Percentiles rank a stretch among this genome's conserved stretches.
These are phyloP conservation scores for Cicer pinnatifidum DNA, from an alignment of 306 rosid genomes.

Conservation along the genomic window DNA sequence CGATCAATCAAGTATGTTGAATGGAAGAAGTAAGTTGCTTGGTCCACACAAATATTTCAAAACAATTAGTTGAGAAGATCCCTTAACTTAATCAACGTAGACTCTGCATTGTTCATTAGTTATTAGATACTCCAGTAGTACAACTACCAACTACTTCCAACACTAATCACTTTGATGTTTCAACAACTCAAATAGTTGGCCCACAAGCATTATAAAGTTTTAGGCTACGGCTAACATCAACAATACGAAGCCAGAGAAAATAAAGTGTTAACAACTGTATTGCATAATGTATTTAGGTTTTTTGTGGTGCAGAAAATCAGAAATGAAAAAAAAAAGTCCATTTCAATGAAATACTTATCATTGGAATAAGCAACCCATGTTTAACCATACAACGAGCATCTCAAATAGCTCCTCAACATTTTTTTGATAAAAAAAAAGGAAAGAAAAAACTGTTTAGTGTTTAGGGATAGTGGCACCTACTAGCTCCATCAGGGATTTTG, in stretches of 20 bases:
- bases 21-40: slow-evolving; percentile 8
- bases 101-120: slow-evolving; percentile 25
- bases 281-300: slow-evolving; percentile 29
- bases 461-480: slow-evolving; percentile 55
- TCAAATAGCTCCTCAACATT: neutral
- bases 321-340: slow-evolving; percentile 5
- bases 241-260: slow-evolving; percentile 5
- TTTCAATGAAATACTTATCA: slow-evolving; percentile 1
- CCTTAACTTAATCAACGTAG: slow-evolving; percentile 13
- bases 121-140: neutral
- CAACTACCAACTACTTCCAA: neutral
- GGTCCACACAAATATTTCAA: slow-evolving; percentile 30
- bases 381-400: slow-evolving; percentile 17
- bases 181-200: slow-evolving; percentile 17
- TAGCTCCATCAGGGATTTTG: slow-evolving; percentile 78
- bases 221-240: slow-evolving; percentile 25
- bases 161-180: slow-evolving; percentile 5
- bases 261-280: slow-evolving; percentile 13
- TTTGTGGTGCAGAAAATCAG: slow-evolving; percentile 15
- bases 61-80: slow-evolving; percentile 31
- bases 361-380: slow-evolving; percentile 14
- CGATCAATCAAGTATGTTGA: slow-evolving; percentile 30
- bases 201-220: slow-evolving; percentile 19
- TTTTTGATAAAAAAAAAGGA: neutral
- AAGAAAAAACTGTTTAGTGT: slow-evolving; percentile 15